Conservation (phyloP, 306 rosid genomes). For the Fragaria iinumae region DNA sequence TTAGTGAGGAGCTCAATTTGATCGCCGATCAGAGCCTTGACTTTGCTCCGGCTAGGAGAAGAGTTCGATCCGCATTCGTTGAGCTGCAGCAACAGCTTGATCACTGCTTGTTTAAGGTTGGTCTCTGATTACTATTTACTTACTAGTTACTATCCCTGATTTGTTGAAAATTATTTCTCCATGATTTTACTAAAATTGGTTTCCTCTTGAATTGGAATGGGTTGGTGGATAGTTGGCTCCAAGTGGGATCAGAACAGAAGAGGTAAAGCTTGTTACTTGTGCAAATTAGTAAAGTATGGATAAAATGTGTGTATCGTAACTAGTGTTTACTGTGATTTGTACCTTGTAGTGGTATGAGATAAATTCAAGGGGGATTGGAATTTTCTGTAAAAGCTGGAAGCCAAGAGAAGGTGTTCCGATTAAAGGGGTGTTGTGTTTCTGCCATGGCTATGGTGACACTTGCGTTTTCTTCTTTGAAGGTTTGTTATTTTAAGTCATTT, state of each 20-base stretch:
- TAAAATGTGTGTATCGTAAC: background rate
- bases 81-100: constrained; percentile 53
- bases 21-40: constrained; percentile 59
- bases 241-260: constrained; percentile 69
- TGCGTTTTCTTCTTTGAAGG: constrained; percentile 98
- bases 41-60: constrained; percentile 54
- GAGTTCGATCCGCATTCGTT: constrained; percentile 59
- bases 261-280: constrained; percentile 42
- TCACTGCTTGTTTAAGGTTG: constrained; percentile 72
- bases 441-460: constrained; percentile 98
- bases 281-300: background rate
- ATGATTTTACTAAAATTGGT: background rate
- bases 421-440: constrained; percentile 70
- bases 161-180: background rate
- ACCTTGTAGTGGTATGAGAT: constrained; percentile 64
- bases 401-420: constrained; percentile 55
- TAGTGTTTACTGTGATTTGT: background rate
- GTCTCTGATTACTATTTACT: background rate
- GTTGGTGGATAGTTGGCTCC: constrained; percentile 63
- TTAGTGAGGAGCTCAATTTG: constrained; percentile 55
- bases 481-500: constrained; percentile 24
- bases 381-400: constrained; percentile 90
- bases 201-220: constrained; percentile 19
- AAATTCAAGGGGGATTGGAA: constrained; percentile 74
- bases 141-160: background rate